These are phyloP conservation scores for Sphagnum contortum DNA, from an alignment of 225 moss, liverwort and hornwort genomes.

Conservation along the genomic window DNA sequence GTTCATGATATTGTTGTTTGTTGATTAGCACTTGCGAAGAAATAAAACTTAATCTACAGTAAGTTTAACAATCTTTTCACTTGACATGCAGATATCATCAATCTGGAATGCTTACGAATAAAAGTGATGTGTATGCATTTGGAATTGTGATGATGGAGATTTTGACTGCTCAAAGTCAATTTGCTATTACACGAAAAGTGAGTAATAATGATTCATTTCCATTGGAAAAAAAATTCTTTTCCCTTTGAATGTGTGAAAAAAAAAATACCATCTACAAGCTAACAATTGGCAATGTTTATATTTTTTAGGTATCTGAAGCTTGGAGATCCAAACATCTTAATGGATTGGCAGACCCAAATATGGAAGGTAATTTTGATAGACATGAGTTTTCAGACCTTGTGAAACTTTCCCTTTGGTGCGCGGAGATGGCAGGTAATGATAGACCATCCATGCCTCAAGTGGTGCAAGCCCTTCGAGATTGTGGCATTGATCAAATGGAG, in stretches of 20 bases:
- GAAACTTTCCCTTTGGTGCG: slow-evolving; percentile 36
- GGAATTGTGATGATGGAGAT: slow-evolving; percentile 54
- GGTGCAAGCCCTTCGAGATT: slow-evolving; percentile 35
- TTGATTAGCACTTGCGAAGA: neutral
- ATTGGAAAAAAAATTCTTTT: neutral
- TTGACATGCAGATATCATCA: slow-evolving; percentile 26
- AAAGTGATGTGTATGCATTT: slow-evolving; percentile 51
- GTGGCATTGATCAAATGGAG: too few relatives aligned
- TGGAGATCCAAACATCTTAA: slow-evolving; percentile 16
- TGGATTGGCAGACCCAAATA: slow-evolving; percentile 16
- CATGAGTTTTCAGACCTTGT: slow-evolving; percentile 23
- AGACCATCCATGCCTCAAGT: slow-evolving; percentile 41
- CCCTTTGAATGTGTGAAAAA: neutral
- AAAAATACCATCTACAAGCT: neutral
- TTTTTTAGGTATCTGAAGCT: slow-evolving; percentile 18
- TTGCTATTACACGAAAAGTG: slow-evolving; percentile 8
- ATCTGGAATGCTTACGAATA: slow-evolving; percentile 31
- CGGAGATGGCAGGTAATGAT: slow-evolving; percentile 16
- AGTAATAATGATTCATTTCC: neutral
- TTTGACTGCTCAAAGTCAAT: slow-evolving; percentile 15
- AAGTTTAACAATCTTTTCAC: neutral
- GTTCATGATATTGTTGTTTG: too few relatives aligned
- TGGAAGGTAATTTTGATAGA: slow-evolving; percentile 11
- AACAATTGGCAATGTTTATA: neutral
- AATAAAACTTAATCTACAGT: neutral